Conservation (phyloP, 345 rosid species). For the Rhodomyrtus tomentosa region DNA sequence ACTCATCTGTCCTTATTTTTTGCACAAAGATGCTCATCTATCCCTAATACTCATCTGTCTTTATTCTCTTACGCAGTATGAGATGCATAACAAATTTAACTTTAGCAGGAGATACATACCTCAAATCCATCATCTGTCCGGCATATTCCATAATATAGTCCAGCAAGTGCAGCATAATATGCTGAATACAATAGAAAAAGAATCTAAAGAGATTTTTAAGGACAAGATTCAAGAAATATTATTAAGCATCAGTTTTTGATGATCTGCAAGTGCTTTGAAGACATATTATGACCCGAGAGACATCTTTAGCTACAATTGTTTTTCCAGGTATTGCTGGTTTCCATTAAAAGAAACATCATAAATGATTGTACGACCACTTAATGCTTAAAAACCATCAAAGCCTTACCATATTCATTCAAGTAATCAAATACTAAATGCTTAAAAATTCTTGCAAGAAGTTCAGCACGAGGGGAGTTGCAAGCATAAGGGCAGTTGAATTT, state of each 20-base stretch:
- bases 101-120: constrained; percentile 18
- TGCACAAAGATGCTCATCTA: not conserved
- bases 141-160: constrained; percentile 46
- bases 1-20: not conserved
- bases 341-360: not conserved
- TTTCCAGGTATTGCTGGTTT: not conserved
- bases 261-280: not conserved
- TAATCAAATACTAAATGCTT: constrained; percentile 62
- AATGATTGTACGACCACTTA: not conserved
- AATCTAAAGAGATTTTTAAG: not conserved
- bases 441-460: constrained; percentile 58
- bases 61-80: not conserved
- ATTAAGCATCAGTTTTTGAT: not conserved
- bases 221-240: not conserved
- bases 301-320: not conserved
- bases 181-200: constrained; percentile 30
- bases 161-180: constrained; percentile 81
- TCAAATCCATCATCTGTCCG: constrained; percentile 50
- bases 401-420: constrained; percentile 86
- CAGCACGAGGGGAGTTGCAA: constrained; percentile 60
- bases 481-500: constrained; percentile 69
- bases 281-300: not conserved
- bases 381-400: not conserved
- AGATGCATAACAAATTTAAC: not conserved
- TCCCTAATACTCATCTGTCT: not conserved